A percentile compares a stretch with the other conserved stretches of the same genome.
Evolutionary conservation across 2,329 filamentous ascomycete species (phyloP).

Genomic region (Nakataea oryzae): DNA sequence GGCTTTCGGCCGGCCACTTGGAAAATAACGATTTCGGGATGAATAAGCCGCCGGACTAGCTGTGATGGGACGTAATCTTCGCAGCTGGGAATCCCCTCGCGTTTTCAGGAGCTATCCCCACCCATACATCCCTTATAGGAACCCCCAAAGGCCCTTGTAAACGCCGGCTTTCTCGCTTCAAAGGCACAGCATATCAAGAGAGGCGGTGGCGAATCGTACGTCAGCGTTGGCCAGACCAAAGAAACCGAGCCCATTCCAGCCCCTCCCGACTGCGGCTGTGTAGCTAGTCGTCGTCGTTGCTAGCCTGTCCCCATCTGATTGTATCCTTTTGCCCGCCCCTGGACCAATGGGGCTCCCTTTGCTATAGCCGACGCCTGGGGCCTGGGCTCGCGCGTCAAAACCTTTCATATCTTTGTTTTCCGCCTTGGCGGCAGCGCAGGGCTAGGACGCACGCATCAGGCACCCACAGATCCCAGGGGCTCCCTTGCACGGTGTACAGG

Average conservation of each 20-base stretch:
- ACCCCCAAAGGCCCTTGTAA: too few species aligned
- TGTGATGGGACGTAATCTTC: not conserved
- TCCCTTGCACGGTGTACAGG: not conserved
- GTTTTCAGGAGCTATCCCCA: too few species aligned
- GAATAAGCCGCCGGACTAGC: too few species aligned
- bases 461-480: not conserved
- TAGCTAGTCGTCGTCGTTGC: not conserved
- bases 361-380: too few species aligned
- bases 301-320: not conserved
- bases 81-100: too few species aligned
- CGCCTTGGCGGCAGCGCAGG: too few species aligned
- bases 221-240: not conserved
- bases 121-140: too few species aligned
- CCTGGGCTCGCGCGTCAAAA: not conserved
- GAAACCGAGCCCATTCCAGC: not conserved
- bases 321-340: not conserved
- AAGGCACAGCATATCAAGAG: not conserved
- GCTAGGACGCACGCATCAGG: not conserved
- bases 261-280: too few species aligned
- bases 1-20: not conserved
- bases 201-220: not conserved
- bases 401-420: not conserved
- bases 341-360: not conserved
- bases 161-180: too few species aligned
- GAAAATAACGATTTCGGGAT: not conserved